Percentiles rank a stretch among this genome's conserved stretches.
phyloP scores from a whole-genome alignment of 163 green algal species.

The Coccomyxa subellipsoidea region DNA sequence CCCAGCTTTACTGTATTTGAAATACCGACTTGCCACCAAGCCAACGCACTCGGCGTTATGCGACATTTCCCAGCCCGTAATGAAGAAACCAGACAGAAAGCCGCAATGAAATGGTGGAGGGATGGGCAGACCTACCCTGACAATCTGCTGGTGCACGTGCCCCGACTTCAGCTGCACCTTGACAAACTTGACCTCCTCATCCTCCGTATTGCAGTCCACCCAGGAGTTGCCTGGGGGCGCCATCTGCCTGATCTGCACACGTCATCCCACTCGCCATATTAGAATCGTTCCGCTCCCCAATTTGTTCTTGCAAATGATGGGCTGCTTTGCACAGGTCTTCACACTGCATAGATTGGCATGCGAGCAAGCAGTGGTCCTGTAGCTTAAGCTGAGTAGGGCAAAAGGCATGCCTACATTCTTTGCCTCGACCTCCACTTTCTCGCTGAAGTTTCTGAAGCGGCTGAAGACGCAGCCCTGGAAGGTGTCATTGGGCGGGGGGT shows the following conservation, averaged over 20 bases:
- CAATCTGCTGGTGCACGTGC: background rate
- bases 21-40: no score
- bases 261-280: no score
- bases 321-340: no score
- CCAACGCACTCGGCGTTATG: no score
- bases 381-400: no score
- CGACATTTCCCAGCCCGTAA: no score
- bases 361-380: no score
- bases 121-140: background rate
- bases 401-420: background rate
- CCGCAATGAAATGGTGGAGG: background rate
- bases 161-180: background rate
- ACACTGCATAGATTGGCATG: no score
- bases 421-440: background rate
- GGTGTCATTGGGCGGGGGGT: background rate
- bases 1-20: no score
- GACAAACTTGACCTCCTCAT: background rate
- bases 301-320: no score
- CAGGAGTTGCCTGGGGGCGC: background rate
- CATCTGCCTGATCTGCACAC: constrained; percentile 5
- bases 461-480: background rate
- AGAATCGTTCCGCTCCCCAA: no score
- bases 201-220: background rate
- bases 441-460: background rate
- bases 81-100: background rate